phyloP scores from a whole-genome alignment of 768 basidiomycete genomes.

The Lactarius sp. region DNA sequence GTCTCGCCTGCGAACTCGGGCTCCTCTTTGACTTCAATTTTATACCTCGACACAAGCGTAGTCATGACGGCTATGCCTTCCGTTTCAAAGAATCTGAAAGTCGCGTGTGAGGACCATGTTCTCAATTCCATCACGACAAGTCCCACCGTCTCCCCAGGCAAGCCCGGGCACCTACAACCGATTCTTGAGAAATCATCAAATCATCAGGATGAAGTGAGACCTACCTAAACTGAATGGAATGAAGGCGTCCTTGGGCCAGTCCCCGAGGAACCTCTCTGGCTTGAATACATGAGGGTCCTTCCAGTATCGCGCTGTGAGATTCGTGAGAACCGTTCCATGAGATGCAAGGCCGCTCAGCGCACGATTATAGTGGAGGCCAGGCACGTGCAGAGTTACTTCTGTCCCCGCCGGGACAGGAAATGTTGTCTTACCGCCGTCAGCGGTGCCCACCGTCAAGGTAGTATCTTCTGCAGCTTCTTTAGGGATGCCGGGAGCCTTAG shows the following conservation, averaged over 20 bases:
- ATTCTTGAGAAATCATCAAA: neutral
- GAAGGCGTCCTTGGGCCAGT: constrained; percentile 34
- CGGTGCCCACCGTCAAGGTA: constrained; percentile 33
- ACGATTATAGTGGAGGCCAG: constrained; percentile 51
- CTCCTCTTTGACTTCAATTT: constrained; percentile 46
- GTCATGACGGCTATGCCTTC: constrained; percentile 45
- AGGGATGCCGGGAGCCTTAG: constrained; percentile 42
- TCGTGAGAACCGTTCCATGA: neutral
- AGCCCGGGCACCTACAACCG: constrained; percentile 18
- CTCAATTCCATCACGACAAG: neutral
- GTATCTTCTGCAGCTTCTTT: constrained; percentile 47
- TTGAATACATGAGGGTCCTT: constrained; percentile 46
- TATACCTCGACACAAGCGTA: constrained; percentile 42
- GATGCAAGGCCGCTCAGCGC: neutral
- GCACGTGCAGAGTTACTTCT: constrained; percentile 34
- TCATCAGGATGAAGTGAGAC: neutral
- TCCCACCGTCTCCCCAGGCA: constrained; percentile 26
- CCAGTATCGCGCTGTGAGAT: constrained; percentile 49
- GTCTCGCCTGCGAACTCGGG: constrained; percentile 42
- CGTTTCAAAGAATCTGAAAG: constrained; percentile 44
- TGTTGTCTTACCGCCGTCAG: constrained; percentile 36
- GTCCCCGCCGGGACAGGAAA: constrained; percentile 44
- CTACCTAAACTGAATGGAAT: constrained; percentile 31
- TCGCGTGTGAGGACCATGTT: neutral
- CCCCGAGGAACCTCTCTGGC: constrained; percentile 34